Base-by-base conservation (phyloP, 305 asterid species). In the Euphrasia arctica region DNA sequence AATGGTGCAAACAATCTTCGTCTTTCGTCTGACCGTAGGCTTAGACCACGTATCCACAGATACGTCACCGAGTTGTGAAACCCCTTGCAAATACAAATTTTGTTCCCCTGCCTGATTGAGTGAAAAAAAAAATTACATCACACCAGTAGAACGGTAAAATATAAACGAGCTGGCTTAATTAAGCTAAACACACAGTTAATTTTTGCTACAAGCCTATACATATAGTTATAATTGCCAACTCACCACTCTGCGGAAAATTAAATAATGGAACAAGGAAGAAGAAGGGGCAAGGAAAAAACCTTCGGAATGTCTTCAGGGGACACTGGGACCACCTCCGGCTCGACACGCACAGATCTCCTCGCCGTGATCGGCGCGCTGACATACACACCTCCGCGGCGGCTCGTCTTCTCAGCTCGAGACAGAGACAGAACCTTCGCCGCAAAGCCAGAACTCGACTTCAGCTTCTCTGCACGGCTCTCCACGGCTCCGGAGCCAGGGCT, bases 1-100 rank as follows among this genome's bases (percentile, higher is more conserved):
- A 66, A 93, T 93, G 18, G 98, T 93, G 86, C 98, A 93, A 50
- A 90, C 97, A 73, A 90, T 93, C 81, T 93, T 93, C 47, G 98
- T 93, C 87, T 93, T 93, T 52, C 97, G 95, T 60, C 95, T 84
- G 48, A 90, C 94, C 9, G 62, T 72, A 54, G 98, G 97, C 79
- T 85, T 93, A 47, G 96, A 72, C 94, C 90, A 83, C 85, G 78
- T 69, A 13, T 85, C 85, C 12, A 58, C 72, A 15, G 98, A 76
- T 47, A 83, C 71, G 62, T 83, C 87, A 6, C 81, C 85, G 47
- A 74, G 81, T 73, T 81, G 84, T 61, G 83, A 83, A 75, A 86
- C 72, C 70, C 71, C 84, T 74, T 77, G 85, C 58, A 79, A 57
- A 71, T 67, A 75, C 70, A 72, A 79, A 64, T 70, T 78, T 67